phyloP scores from a whole-genome alignment of 179 eudicot genomes.

The Dionaea muscipula region DNA sequence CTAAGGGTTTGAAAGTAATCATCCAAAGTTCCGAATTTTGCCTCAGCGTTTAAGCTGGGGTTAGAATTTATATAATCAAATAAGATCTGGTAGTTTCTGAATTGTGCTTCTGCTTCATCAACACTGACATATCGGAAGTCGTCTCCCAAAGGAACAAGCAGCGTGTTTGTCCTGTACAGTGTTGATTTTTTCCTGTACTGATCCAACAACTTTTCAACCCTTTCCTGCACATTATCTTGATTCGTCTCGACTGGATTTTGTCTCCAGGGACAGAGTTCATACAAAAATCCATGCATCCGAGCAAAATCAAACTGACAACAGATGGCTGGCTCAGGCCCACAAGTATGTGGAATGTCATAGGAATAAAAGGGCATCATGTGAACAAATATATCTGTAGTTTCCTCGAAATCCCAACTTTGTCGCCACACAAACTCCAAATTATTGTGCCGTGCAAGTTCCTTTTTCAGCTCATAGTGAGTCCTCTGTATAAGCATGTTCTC shows the following conservation, averaged over 20 bases:
- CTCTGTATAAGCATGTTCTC: constrained; percentile 98
- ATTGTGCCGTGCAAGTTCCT: constrained; percentile 67
- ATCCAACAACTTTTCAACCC: constrained; percentile 66
- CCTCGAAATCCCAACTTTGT: constrained; percentile 88
- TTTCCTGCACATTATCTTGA: constrained; percentile 66
- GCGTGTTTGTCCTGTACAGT: constrained; percentile 87
- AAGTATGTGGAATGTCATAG: constrained; percentile 92
- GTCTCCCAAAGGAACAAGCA: constrained; percentile 88
- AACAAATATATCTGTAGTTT: constrained; percentile 90
- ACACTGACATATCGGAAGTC: constrained; percentile 87
- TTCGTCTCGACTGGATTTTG: constrained; percentile 76
- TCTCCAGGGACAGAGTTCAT: constrained; percentile 95
- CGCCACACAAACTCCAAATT: constrained; percentile 91
- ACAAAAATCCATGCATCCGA: constrained; percentile 68
- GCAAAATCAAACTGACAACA: constrained; percentile 99
- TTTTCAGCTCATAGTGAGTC: constrained; percentile 92
- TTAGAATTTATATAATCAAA: constrained; percentile 83
- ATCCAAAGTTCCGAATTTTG: constrained; percentile 83
- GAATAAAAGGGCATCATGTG: constrained; percentile 99
- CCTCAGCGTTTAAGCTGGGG: constrained; percentile 86
- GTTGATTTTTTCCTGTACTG: constrained; percentile 90
- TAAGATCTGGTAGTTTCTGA: constrained; percentile 76
- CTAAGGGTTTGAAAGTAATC: constrained; percentile 82
- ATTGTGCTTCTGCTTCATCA: constrained; percentile 97
- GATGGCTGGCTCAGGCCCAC: constrained; percentile 96